A percentile compares a stretch with the other conserved stretches of the same genome.
Conservation (phyloP, 805 yeast species). For the Saturnispora gosingensis region DNA sequence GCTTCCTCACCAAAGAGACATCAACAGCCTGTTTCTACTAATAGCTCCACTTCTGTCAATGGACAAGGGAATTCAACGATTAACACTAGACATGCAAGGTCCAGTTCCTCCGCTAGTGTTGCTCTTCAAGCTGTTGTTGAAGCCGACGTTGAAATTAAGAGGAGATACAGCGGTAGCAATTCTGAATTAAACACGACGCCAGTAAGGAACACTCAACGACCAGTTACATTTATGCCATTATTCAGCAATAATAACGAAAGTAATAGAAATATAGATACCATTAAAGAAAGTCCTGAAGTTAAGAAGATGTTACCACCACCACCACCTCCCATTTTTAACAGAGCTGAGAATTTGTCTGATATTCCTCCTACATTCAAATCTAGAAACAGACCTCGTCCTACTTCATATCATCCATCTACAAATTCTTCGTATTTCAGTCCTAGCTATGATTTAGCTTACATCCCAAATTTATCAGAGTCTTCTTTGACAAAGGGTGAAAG, state of each 20-base stretch:
- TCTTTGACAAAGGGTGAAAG: conserved; percentile 10
- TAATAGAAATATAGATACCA: conserved; percentile 30
- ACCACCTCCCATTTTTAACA: conserved; percentile 20
- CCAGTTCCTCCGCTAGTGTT: conserved; percentile 48
- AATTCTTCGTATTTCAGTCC: conserved; percentile 18
- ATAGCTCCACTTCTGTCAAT: neutral
- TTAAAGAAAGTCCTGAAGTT: conserved; percentile 35
- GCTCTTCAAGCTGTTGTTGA: conserved; percentile 70
- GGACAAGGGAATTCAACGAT: neutral
- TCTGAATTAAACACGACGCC: conserved; percentile 14
- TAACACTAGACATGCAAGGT: conserved; percentile 11
- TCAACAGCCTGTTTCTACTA: neutral
- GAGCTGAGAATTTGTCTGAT: conserved; percentile 30
- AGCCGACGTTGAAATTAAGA: conserved; percentile 37
- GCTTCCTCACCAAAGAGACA: conserved; percentile 20
- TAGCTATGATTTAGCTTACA: conserved; percentile 24
- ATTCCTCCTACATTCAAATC: conserved; percentile 15
- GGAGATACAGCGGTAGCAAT: conserved; percentile 25
- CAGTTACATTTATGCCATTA: conserved; percentile 23
- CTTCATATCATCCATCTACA: conserved; percentile 67
- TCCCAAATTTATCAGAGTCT: conserved; percentile 21
- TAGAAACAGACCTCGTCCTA: conserved; percentile 65
- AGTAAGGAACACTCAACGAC: conserved; percentile 18
- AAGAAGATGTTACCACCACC: conserved; percentile 19
- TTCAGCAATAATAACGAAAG: conserved; percentile 19